Conservation (phyloP, 2,329 filamentous ascomycete genomes). For the Calonectria naviculata region DNA sequence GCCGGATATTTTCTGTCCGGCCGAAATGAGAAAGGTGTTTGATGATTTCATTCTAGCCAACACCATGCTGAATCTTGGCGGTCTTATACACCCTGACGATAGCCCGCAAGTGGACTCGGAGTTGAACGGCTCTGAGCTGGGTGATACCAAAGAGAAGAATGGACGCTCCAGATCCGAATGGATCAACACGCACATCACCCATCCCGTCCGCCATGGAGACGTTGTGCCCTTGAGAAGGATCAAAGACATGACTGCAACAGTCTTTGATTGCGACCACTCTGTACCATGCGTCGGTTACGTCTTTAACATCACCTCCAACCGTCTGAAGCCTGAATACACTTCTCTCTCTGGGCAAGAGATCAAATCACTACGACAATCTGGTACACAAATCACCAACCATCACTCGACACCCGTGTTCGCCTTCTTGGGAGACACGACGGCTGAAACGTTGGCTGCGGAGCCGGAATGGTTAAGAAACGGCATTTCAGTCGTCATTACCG, state of each 20-base stretch:
- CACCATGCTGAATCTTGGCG: slow-evolving; percentile 55
- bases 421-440: slow-evolving; percentile 60
- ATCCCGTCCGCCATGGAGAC: slow-evolving; percentile 43
- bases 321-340: slow-evolving; percentile 52
- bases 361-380: slow-evolving; percentile 50
- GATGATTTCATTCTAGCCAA: slow-evolving; percentile 54
- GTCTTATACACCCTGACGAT: slow-evolving; percentile 45
- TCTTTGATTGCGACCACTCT: slow-evolving; percentile 58
- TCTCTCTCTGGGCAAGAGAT: slow-evolving; percentile 50
- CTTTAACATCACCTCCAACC: slow-evolving; percentile 52
- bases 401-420: slow-evolving; percentile 55
- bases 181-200: slow-evolving; percentile 49
- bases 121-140: no score
- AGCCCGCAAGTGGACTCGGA: slow-evolving; percentile 9
- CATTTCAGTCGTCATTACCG: slow-evolving; percentile 59
- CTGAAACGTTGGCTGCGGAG: slow-evolving; percentile 50
- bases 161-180: slow-evolving; percentile 33
- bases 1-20: slow-evolving; percentile 58
- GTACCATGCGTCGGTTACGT: slow-evolving; percentile 61
- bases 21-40: slow-evolving; percentile 51
- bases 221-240: slow-evolving; percentile 48
- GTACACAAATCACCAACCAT: slow-evolving; percentile 52
- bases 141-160: slow-evolving; percentile 13
- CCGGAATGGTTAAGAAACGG: slow-evolving; percentile 53
- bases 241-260: slow-evolving; percentile 52